Percentiles rank a stretch among this genome's conserved stretches.
These are phyloP conservation scores for Fusarium sp. DNA, from an alignment of 2,329 filamentous ascomycete species.

Conservation along the genomic window DNA sequence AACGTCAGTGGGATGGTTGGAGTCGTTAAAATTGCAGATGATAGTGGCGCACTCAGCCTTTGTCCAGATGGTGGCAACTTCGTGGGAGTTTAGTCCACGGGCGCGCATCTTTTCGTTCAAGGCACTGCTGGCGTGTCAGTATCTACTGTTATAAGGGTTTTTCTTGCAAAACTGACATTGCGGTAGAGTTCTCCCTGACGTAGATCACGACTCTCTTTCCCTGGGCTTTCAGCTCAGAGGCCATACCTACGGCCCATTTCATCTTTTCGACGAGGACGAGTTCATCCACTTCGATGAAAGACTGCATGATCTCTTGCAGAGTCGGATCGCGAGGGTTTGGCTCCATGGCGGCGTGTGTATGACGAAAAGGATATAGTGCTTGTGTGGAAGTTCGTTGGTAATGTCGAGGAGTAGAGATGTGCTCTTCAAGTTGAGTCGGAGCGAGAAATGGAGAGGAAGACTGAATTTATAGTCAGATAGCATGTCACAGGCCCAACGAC, in stretches of 20 bases:
- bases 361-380: too few species aligned
- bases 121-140: background rate
- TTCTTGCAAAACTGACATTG: background rate
- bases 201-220: background rate
- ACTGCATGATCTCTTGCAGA: background rate
- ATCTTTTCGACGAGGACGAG: rapidly evolving
- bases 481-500: background rate
- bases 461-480: too few species aligned
- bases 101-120: background rate
- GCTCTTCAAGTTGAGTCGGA: background rate
- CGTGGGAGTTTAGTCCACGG: rapidly evolving
- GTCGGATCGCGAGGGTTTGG: rapidly evolving
- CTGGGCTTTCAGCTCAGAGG: background rate
- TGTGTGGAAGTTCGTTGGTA: background rate
- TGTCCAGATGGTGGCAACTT: background rate
- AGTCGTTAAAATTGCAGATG: background rate
- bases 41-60: rapidly evolving
- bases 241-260: rapidly evolving
- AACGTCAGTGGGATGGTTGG: background rate
- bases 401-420: background rate
- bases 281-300: background rate
- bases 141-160: background rate
- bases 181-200: background rate
- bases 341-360: background rate
- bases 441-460: background rate